phyloP scores from a whole-genome alignment of 305 asterid species.

The Solanum aculeatissimum region DNA sequence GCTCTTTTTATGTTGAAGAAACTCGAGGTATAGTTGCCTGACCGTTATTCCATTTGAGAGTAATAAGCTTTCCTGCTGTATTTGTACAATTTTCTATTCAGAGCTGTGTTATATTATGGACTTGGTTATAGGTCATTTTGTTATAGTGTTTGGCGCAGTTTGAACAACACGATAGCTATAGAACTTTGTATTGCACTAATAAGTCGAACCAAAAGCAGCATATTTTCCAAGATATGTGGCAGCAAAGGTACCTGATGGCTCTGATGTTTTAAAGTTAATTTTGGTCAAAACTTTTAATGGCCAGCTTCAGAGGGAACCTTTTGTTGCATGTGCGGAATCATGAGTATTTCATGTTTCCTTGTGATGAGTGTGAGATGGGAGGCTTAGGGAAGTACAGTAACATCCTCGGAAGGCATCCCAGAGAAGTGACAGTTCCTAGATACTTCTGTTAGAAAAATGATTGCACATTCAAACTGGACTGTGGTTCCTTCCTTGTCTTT shows the following conservation, averaged over 20 bases:
- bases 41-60: not conserved
- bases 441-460: not conserved
- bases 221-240: not conserved
- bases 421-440: not conserved
- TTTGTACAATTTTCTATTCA: not conserved
- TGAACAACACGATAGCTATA: not conserved
- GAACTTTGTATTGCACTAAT: not conserved
- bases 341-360: not conserved
- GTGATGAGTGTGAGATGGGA: not conserved
- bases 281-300: not conserved
- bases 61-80: not conserved
- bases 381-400: not conserved
- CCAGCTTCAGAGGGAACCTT: not conserved
- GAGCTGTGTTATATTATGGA: not conserved
- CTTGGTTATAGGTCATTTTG: not conserved
- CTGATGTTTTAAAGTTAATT: not conserved
- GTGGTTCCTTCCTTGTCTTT: not conserved
- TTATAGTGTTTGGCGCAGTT: not conserved
- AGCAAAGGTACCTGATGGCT: not conserved
- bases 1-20: constrained; percentile 56
- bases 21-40: constrained; percentile 57
- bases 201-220: not conserved
- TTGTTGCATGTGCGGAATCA: not conserved
- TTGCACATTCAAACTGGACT: not conserved
- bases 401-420: not conserved